Evolutionary conservation across 2,329 filamentous ascomycete genomes (phyloP), one percentile per base, ranked within the genome.

Genomic region (Rachicladosporium sp.): DNA sequence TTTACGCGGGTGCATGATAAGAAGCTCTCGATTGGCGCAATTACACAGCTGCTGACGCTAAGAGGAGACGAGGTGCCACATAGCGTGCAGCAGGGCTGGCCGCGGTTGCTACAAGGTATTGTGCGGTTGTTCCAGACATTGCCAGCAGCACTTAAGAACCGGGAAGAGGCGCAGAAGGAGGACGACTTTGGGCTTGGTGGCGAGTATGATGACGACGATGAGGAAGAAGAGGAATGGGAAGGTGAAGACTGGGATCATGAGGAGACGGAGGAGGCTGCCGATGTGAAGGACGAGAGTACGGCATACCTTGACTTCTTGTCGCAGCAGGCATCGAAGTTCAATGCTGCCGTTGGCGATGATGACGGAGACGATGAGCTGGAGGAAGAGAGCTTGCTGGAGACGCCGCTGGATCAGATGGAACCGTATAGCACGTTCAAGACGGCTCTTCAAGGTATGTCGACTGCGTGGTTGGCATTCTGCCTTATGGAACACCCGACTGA

Each of bases 1-100:
- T 96, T 98, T 66, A 83, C 78, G 38, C 76, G 91, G 32, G 91
- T 98, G 2, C 91, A 98, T 59, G 91, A 98, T 69, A 98, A 98
- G 75, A 98, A 95, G 70, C 71, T 98, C 19, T 95, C 86, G 46
- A 95, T 98, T 52, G 84, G 88, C 11, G 89, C 88, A 34, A 96
- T 98, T 51, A 81, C 84, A 43, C 74, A 86, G 4, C 75, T 98
- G 8, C 74, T 98, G 37, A 83, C 79, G 35, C 66, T 98, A 43
- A 77, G 75, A 45, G 78, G 80, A 8, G 79, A 84, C 39, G 82
- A 93, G 54, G 82, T 98, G 6, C 91, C 91, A 1, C 69, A 74
- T n/a, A 96, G 88, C 55, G 84, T 98, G 21, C 87, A 93, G 49
- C 84, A 87, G 49, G 91, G 91, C 39, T 98, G 91, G 91, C 89